Conservation (phyloP, 129 eudicot species). For the Artemisia tridentata region DNA sequence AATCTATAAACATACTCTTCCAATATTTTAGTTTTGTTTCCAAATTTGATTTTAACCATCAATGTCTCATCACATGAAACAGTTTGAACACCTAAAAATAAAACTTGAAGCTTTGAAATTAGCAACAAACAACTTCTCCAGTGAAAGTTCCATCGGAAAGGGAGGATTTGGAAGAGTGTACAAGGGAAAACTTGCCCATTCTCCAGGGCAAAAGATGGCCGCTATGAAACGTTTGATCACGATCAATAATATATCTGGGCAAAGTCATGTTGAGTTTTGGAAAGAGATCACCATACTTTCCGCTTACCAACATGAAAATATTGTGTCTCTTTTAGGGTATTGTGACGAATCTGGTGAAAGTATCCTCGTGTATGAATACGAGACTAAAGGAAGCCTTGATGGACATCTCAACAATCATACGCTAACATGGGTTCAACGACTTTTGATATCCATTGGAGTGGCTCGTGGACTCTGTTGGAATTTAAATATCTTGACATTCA, state of each 20-base stretch:
- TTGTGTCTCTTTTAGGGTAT: conserved; percentile 37
- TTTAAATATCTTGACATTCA: too few species aligned
- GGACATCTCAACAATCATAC: not conserved
- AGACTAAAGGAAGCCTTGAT: conserved; percentile 14
- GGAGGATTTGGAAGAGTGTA: conserved; percentile 43
- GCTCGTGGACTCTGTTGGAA: conserved; percentile 17
- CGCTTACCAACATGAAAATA: conserved; percentile 25
- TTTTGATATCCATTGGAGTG: conserved; percentile 30
- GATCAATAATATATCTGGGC: conserved; percentile 13
- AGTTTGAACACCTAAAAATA: conserved; percentile 17
- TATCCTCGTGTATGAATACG: conserved; percentile 36
- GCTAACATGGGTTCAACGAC: conserved; percentile 34
- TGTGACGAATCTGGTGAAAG: conserved; percentile 27
- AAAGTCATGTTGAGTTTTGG: conserved; percentile 39
- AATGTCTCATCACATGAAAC: not conserved
- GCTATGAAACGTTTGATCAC: conserved; percentile 41
- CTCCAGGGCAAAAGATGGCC: conserved; percentile 4
- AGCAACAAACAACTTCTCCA: conserved; percentile 32
- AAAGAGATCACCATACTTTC: conserved; percentile 33
- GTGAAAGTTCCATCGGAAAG: conserved; percentile 16
- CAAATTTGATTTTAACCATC: not conserved
- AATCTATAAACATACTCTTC: not conserved
- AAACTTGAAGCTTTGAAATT: conserved; percentile 1
- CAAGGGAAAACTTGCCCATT: conserved; percentile 26
- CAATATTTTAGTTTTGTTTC: not conserved